phyloP scores from a whole-genome alignment of 148 eudicot species.

The Beta vulgaris region DNA sequence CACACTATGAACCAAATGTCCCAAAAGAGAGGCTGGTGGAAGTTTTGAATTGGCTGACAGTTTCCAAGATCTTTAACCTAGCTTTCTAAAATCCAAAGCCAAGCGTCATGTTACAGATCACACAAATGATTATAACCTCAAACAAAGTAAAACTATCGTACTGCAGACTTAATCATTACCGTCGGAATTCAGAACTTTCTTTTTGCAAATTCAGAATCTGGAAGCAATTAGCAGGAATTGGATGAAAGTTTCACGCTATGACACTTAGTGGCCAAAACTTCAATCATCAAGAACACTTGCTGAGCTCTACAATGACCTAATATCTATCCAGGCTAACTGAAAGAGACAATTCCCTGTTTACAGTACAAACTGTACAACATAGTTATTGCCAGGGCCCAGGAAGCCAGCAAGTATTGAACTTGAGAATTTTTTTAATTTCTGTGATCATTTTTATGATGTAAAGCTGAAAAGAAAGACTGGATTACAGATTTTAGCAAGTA shows the following conservation, averaged over 20 bases:
- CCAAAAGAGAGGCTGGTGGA: background rate
- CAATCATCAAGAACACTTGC: background rate
- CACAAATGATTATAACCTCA: no score
- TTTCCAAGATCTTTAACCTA: background rate
- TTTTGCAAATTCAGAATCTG: background rate
- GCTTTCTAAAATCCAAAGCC: no score
- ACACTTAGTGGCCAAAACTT: background rate
- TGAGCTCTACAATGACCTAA: background rate
- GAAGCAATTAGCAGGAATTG: background rate
- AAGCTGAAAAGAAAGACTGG: background rate
- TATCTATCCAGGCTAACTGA: background rate
- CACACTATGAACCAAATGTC: no score
- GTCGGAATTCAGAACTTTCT: background rate
- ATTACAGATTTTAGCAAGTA: background rate
- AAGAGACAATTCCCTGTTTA: background rate
- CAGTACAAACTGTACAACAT: background rate
- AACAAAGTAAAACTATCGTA: no score
- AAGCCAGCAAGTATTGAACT: background rate
- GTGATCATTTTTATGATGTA: background rate
- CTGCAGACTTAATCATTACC: background rate
- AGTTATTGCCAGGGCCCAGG: background rate
- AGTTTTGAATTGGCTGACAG: background rate
- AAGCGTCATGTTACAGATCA: no score
- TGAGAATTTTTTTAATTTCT: background rate
- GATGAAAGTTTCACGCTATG: background rate